Base-by-base conservation (phyloP, 768 basidiomycete genomes). In the Plicaturopsis crispa region DNA sequence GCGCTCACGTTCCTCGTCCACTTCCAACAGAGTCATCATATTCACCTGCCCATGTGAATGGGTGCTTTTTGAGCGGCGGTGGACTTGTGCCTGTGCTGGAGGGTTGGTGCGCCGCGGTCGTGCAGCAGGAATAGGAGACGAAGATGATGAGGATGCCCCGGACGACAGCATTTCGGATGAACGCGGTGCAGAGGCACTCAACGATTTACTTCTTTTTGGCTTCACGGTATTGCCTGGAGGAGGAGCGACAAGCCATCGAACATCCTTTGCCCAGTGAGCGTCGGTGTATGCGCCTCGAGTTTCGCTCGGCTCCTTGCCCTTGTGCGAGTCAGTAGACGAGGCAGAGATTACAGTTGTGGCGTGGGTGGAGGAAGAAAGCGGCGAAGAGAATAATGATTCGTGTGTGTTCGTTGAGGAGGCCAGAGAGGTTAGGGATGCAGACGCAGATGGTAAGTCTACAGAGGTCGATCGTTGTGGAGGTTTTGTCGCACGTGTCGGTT, bases 261-360 rank as follows among this genome's bases (percentile, higher is more conserved):
- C 72, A 35, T 84, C 81, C 44, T 69, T 73, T 10, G 76, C 71
- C 83, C 80, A 84, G 46, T 80, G 73, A 37, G 76, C 67, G 48
- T 75, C 71, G 3, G 69, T 70, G 51, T 67, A 66, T 13, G 62
- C 60, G n/a, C n/a, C n/a, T n/a, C n/a, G n/a, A n/a, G n/a, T n/a
- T n/a, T n/a, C n/a, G n/a, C n/a, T n/a, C n/a, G n/a, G n/a, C n/a
- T n/a, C n/a, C n/a, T n/a, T n/a, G n/a, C n/a, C n/a, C n/a, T n/a
- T n/a, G n/a, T n/a, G n/a, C n/a, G n/a, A n/a, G n/a, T n/a, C 37
- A 20, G 32, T 4, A 26, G 40, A 41, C 32, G 50, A 34, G 33
- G 53, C 32, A 39, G 48, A 39, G 36, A 46, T 33, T 16, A 41
- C 24, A 36, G 33, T 48, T 33, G 39, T 44, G 45, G 22, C 40